Evolutionary conservation across 352 stramenopile genomes (phyloP).

Genomic region (Phytophthora multivora): DNA sequence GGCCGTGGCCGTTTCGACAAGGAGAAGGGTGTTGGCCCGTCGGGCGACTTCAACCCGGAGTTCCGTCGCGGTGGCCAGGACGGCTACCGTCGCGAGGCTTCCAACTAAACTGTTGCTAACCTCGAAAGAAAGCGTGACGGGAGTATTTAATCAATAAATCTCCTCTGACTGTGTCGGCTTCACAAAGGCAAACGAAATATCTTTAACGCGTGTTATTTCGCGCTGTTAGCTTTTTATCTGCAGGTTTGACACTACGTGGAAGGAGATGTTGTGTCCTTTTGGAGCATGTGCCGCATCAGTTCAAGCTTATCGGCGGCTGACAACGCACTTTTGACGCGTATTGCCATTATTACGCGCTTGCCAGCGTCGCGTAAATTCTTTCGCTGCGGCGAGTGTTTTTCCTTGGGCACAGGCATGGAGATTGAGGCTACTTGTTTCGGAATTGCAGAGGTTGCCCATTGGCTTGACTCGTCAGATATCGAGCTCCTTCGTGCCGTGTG

Average conservation of each 20-base stretch:
- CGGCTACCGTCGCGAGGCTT: slow-evolving; percentile 87
- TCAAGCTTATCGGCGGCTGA: slow-evolving; percentile 53
- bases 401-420: background rate
- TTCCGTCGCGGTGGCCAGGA: slow-evolving; percentile 86
- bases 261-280: slow-evolving; percentile 25
- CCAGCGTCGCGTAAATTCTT: slow-evolving; percentile 60
- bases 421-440: background rate
- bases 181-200: slow-evolving; percentile 31
- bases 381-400: background rate
- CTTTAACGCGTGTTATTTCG: slow-evolving; percentile 2
- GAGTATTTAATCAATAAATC: slow-evolving; percentile 81
- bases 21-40: slow-evolving; percentile 89
- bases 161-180: slow-evolving; percentile 77
- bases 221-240: background rate
- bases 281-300: slow-evolving; percentile 61
- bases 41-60: slow-evolving; percentile 89
- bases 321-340: slow-evolving; percentile 61
- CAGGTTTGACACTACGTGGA: background rate
- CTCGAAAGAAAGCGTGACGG: slow-evolving; percentile 43
- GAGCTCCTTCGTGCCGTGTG: slow-evolving; percentile 10
- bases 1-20: slow-evolving; percentile 89
- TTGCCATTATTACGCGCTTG: slow-evolving; percentile 71
- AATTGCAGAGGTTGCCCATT: slow-evolving; percentile 14
- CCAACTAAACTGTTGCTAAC: slow-evolving; percentile 67
- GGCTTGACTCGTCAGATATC: slow-evolving; percentile 4